These are phyloP conservation scores for Delitschia confertaspora DNA, from an alignment of 495 filamentous ascomycete genomes.

Conservation along the genomic window DNA sequence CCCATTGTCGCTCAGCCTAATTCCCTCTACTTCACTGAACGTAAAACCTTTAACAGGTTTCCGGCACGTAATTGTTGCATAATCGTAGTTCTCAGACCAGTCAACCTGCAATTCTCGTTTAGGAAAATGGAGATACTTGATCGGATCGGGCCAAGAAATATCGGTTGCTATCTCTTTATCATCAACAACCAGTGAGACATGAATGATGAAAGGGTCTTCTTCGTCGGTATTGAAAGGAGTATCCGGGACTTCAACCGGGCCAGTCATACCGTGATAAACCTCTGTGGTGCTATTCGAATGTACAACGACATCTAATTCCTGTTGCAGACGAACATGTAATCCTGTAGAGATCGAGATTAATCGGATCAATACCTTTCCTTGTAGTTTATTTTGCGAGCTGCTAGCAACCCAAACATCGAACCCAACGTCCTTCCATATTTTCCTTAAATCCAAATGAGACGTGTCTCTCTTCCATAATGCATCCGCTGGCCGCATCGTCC, in stretches of 20 bases:
- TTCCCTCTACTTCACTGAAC: constrained; percentile 14
- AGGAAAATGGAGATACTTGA: constrained; percentile 15
- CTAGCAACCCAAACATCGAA: constrained; percentile 22
- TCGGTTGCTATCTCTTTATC: constrained; percentile 12
- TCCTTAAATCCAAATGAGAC: constrained; percentile 6
- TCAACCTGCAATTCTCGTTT: constrained; percentile 9
- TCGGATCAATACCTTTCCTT: background rate
- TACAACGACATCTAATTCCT: constrained; percentile 1
- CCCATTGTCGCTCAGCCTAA: constrained; percentile 17
- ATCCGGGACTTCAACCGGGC: constrained; percentile 2
- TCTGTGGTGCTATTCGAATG: constrained; percentile 18
- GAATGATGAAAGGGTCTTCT: constrained; percentile 15
- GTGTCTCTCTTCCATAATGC: constrained; percentile 16
- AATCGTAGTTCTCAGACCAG: background rate
- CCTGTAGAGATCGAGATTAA: constrained; percentile 9
- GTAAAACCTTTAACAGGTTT: constrained; percentile 24
- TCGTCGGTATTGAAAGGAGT: constrained; percentile 1
- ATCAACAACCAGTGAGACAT: constrained; percentile 4
- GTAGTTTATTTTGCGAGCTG: background rate
- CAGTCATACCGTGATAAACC: constrained; percentile 1
- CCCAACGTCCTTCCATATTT: constrained; percentile 11
- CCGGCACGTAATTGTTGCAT: background rate
- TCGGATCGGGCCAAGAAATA: constrained; percentile 22
- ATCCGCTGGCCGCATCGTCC: constrained; percentile 14
- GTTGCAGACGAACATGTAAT: background rate